phyloP scores from a whole-genome alignment of 108 stramenopile genomes.

The Stephanodiscus minutulus region DNA sequence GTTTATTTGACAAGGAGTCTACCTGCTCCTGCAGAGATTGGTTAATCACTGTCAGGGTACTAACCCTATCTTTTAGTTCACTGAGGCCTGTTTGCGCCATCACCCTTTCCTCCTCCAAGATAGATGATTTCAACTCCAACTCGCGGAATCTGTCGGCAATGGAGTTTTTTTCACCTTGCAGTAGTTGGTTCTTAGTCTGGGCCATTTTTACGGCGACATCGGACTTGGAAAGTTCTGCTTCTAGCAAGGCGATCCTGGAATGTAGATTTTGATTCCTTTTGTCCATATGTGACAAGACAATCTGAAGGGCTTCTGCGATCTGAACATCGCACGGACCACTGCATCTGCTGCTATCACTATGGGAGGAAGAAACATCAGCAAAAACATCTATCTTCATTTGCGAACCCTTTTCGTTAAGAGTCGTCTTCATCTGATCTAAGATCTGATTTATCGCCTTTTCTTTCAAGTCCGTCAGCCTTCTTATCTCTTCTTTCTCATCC shows the following conservation, averaged over 20 bases:
- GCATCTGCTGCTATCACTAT: not conserved
- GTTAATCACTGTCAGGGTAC: constrained; percentile 46
- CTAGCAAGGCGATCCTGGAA: constrained; percentile 16
- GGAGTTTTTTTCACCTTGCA: constrained; percentile 30
- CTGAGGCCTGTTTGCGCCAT: constrained; percentile 20
- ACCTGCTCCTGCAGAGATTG: constrained; percentile 50
- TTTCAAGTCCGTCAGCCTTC: constrained; percentile 9
- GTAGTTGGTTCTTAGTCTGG: constrained; percentile 29
- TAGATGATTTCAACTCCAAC: constrained; percentile 19
- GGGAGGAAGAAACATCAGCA: not conserved
- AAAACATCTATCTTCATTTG: constrained; percentile 26
- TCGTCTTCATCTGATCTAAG: constrained; percentile 9
- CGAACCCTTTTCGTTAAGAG: constrained; percentile 13
- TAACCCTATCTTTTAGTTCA: constrained; percentile 38
- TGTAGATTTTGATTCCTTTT: constrained; percentile 14
- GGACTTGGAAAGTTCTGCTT: constrained; percentile 22
- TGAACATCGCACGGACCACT: not conserved
- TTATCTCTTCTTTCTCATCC: constrained; percentile 26
- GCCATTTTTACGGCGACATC: constrained; percentile 32
- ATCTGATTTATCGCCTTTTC: constrained; percentile 13
- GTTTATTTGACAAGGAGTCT: constrained; percentile 6
- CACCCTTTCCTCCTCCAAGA: constrained; percentile 31
- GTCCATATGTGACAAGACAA: constrained; percentile 30
- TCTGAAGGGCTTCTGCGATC: constrained; percentile 21
- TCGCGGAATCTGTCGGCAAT: constrained; percentile 26